These are phyloP conservation scores for Mycena sp. DNA, from an alignment of 1,284 basidiomycete species.

Conservation along the genomic window DNA sequence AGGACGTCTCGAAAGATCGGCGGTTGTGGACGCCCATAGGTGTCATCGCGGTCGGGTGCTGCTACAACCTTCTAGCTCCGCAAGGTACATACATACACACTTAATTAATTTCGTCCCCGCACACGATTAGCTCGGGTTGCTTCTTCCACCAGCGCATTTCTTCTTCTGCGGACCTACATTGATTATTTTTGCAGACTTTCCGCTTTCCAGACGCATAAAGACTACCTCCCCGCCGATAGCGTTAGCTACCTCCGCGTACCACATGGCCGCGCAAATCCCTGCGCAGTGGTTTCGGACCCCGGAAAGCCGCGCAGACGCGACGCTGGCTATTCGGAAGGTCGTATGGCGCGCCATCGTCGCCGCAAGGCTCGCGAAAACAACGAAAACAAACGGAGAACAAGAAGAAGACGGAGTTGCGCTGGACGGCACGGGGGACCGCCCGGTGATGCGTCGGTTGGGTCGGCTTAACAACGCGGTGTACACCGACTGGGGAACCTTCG, in stretches of 20 bases:
- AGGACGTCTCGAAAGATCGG: constrained; percentile 13
- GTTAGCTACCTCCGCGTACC: constrained; percentile 57
- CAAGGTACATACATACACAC: constrained; percentile 38
- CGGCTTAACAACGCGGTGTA: constrained; percentile 59
- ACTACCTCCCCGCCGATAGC: constrained; percentile 32
- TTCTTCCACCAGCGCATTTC: neutral
- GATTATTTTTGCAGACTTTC: constrained; percentile 46
- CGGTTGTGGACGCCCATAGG: constrained; percentile 46
- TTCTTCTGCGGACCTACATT: constrained; percentile 24
- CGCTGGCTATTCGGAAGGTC: constrained; percentile 69
- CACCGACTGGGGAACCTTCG: constrained; percentile 57
- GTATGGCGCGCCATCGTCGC: constrained; percentile 70
- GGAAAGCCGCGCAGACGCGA: constrained; percentile 55
- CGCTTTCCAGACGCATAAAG: constrained; percentile 40
- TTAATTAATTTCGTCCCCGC: constrained; percentile 17
- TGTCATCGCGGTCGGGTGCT: constrained; percentile 55
- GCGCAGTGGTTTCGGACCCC: constrained; percentile 50
- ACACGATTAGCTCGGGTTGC: constrained; percentile 13
- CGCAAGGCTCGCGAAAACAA: constrained; percentile 23
- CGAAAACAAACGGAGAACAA: neutral
- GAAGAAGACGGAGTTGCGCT: neutral
- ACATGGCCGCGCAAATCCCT: constrained; percentile 67
- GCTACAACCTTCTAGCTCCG: constrained; percentile 55
- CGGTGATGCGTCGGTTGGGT: constrained; percentile 57
- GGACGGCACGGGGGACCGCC: constrained; percentile 49